These are phyloP conservation scores for Globisporangium camurandrum DNA, from an alignment of 352 stramenopile species.

Conservation along the genomic window DNA sequence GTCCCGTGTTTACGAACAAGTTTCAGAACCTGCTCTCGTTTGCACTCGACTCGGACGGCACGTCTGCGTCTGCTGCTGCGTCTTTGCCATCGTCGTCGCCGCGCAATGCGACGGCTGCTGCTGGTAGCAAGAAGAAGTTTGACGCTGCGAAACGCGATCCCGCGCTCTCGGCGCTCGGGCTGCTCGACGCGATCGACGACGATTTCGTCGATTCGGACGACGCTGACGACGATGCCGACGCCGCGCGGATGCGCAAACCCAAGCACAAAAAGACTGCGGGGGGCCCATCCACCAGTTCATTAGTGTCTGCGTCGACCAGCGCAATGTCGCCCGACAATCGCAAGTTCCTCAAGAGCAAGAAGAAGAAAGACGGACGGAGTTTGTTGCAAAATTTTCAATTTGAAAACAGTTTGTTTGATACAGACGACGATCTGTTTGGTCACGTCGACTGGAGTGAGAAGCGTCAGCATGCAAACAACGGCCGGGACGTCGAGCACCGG, in stretches of 20 bases:
- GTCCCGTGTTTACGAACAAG: conserved; percentile 70
- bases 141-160: conserved; percentile 23
- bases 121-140: conserved; percentile 22
- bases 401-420: conserved; percentile 81
- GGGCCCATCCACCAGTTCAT: no score
- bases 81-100: background rate
- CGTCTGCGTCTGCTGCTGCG: no score
- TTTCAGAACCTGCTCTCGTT: conserved; percentile 81
- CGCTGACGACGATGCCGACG: conserved; percentile 18
- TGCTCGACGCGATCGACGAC: conserved; percentile 18
- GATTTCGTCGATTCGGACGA: no score
- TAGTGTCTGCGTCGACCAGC: conserved; percentile 23
- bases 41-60: conserved; percentile 37
- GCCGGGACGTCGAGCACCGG: conserved; percentile 33
- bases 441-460: conserved; percentile 70
- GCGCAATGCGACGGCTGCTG: background rate
- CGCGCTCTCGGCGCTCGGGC: conserved; percentile 37
- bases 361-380: conserved; percentile 66
- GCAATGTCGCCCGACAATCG: conserved; percentile 22
- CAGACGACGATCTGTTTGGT: conserved; percentile 53
- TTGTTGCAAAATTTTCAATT: conserved; percentile 81
- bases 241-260: conserved; percentile 23
- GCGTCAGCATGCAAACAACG: background rate
- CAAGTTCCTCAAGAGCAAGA: conserved; percentile 63
- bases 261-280: conserved; percentile 27